phyloP scores from a whole-genome alignment of 2,329 filamentous ascomycete species.

The Trichophyton schoenleinii region DNA sequence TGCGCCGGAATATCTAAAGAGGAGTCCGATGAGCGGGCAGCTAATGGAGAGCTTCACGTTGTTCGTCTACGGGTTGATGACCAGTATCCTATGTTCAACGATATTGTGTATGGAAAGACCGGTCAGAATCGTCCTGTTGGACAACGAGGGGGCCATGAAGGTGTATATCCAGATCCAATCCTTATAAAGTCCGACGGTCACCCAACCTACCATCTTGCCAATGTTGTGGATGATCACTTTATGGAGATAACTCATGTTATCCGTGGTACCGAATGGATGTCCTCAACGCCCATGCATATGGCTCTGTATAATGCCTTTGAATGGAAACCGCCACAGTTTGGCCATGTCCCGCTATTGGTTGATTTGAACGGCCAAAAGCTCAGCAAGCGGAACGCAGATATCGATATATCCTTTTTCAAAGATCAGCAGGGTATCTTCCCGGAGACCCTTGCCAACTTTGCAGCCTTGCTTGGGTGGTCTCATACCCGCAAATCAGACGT shows the following conservation, averaged over 20 bases:
- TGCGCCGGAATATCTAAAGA: slow-evolving; percentile 55
- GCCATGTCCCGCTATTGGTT: slow-evolving; percentile 65
- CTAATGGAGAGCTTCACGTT: slow-evolving; percentile 57
- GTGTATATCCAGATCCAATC: slow-evolving; percentile 64
- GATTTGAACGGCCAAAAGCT: slow-evolving; percentile 60
- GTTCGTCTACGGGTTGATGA: slow-evolving; percentile 60
- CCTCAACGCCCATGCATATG: slow-evolving; percentile 72
- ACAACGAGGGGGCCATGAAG: slow-evolving; percentile 32
- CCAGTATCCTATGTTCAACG: slow-evolving; percentile 52
- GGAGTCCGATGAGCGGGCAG: slow-evolving; percentile 59
- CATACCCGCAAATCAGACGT: slow-evolving; percentile 56
- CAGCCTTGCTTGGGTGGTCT: slow-evolving; percentile 74
- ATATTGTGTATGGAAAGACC: slow-evolving; percentile 63
- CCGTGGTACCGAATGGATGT: slow-evolving; percentile 86
- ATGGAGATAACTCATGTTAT: slow-evolving; percentile 97
- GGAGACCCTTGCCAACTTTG: slow-evolving; percentile 63
- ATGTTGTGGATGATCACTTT: slow-evolving; percentile 87
- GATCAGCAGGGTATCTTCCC: slow-evolving; percentile 48
- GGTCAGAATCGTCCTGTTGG: slow-evolving; percentile 33
- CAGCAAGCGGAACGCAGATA: slow-evolving; percentile 69
- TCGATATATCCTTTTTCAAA: slow-evolving; percentile 47
- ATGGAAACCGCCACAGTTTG: slow-evolving; percentile 62
- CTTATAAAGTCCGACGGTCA: slow-evolving; percentile 82
- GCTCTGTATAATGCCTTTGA: slow-evolving; percentile 64
- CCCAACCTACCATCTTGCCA: slow-evolving; percentile 94